Evolutionary conservation across 257 asterid genomes (phyloP).

Genomic region (Buddleja alternifolia): DNA sequence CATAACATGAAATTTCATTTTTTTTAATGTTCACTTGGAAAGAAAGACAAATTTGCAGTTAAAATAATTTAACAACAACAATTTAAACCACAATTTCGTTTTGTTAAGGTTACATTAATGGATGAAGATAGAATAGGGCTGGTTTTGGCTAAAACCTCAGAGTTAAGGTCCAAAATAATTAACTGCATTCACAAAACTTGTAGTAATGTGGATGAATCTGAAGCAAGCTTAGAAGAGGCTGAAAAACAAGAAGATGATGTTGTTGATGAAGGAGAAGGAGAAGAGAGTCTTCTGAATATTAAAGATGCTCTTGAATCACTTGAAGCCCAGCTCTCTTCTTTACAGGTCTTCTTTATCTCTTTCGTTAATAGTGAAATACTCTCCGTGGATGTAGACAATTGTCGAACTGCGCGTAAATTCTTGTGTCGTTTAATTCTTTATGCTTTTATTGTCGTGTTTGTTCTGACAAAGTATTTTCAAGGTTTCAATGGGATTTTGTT

Average conservation of each 20-base stretch:
- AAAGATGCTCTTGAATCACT: slow-evolving; percentile 85
- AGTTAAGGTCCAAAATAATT: slow-evolving; percentile 52
- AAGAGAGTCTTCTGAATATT: slow-evolving; percentile 64
- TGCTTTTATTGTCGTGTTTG: too few relatives aligned
- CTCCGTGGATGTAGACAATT: too few relatives aligned
- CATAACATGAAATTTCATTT: too few relatives aligned
- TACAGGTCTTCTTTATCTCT: slow-evolving; percentile 46
- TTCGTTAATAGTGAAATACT: too few relatives aligned
- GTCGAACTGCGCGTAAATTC: too few relatives aligned
- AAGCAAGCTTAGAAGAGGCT: slow-evolving; percentile 24
- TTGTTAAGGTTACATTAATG: slow-evolving; percentile 21
- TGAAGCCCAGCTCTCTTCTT: slow-evolving; percentile 75
- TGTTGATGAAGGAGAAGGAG: slow-evolving; percentile 42
- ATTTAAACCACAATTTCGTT: slow-evolving; percentile 42
- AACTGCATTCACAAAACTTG: slow-evolving; percentile 42
- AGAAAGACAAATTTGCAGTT: slow-evolving; percentile 18
- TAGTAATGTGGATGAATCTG: too few relatives aligned
- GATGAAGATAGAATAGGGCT: slow-evolving; percentile 54
- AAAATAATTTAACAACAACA: slow-evolving; percentile 14
- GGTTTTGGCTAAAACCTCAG: slow-evolving; percentile 51
- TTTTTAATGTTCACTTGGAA: neutral
- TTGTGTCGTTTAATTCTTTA: too few relatives aligned
- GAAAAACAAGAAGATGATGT: slow-evolving; percentile 32
- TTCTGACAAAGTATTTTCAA: neutral
- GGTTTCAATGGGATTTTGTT: slow-evolving; percentile 18